Base-by-base conservation (phyloP, 495 filamentous ascomycete genomes). In the Trichoderma parareesei region DNA sequence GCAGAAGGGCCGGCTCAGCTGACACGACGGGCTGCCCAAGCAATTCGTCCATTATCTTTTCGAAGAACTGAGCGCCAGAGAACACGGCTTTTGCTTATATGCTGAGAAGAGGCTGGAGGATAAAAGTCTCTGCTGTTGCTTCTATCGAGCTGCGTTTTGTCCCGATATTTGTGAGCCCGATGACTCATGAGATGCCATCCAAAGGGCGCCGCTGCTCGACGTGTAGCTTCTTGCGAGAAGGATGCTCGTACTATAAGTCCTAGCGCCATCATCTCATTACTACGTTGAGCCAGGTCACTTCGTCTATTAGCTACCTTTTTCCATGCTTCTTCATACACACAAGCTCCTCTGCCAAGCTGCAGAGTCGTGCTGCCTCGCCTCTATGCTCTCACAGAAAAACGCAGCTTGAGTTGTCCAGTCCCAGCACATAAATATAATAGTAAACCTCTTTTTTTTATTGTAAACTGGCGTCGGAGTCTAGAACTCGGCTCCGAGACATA, bases 1-100 rank as follows among this genome's bases (percentile, higher is more conserved):
- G 65, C 41, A 63, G 53, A 33, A 57, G 53, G 53, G 53, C 53
- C 53, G 53, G 53, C 27, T 57, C 53, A n/a, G 27, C 33, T 3
- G 53, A 57, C 18, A 10, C 27, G 9, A 35, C 53, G 14, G 18
- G 53, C 27, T 27, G 53, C 10, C 53, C 53, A 3, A 57, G 1
- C 33, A 27, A 37, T 33, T 14, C 5, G 53, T 57, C 53, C 53
- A 57, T 57, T 16, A 7, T 33, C 7, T 27, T 27, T 27, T 27
- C 27, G 7, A 33, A 10, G 8, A 1, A 8, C 6, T 35, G 53
- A 4, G 53, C 11, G 53, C 53, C 53, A 33, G 16, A 37, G 33
- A 37, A 33, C 35, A 20, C 13, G 16, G 37, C 9, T 14, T 57
- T 57, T n/a, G 4, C 11, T 33, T 55, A 55, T 5, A 18, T 18